Evolutionary conservation across 345 rosid species (phyloP), one percentile per base, ranked within the genome.

Genomic region (Trapa bicornis): DNA sequence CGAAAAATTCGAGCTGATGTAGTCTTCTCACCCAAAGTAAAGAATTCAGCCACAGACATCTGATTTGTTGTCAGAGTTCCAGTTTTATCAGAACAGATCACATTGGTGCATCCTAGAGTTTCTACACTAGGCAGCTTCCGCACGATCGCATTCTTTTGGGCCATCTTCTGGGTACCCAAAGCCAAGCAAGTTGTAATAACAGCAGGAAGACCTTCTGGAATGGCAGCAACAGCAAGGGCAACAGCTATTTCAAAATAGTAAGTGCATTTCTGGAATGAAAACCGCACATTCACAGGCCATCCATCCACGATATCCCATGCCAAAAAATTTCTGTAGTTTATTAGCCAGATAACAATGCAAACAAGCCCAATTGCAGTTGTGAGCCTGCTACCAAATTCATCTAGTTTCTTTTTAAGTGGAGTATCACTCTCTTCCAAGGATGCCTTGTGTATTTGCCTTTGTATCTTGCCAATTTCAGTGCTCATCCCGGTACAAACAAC

Each of bases 161-260:
- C 96, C 98, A 92, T 92, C 78, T 89, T 89, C 83, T 87, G 77
- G 1, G 98, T 92, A 50, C 98, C 96, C 60, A 92, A 75, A 58
- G 96, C 96, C 77, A 92, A 75, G 77, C 87, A 87, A 4, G 96
- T 89, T 1, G 98, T 89, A 68, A 92, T 89, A 64, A 92, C 98
- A 3, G 98, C 96, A 37, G 98, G 98, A 73, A 92, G 87, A 66
- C 96, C 98, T 80, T 92, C 98, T 0, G 98, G 98, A 43, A 92
- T 92, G 14, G 98, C 98, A 14, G 96, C 98, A 42, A 92, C 96
- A 17, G 98, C 96, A 32, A 92, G 86, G 47, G 98, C 96, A 70
- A 89, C 93, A 1, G 98, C 96, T 70, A 92, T 92, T 76, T 92
- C 89, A 81, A 92, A 89, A 79, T 92, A 88, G 72, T 89, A 92